Percentiles rank a stretch among this genome's conserved stretches.
Conservation (phyloP, 345 rosid species). For the Ricinus communis region DNA sequence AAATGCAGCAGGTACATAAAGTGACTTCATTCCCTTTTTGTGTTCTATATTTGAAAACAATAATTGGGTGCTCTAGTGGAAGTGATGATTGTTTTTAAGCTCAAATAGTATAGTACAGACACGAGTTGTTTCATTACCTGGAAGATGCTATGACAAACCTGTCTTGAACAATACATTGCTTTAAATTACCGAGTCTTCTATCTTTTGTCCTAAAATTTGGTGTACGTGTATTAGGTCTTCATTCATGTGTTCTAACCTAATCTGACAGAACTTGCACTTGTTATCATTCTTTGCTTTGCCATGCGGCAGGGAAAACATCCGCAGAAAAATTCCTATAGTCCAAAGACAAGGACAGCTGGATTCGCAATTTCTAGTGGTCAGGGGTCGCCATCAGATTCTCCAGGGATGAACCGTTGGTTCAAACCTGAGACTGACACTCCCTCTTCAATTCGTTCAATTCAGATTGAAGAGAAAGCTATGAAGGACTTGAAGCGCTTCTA, state of each 20-base stretch:
- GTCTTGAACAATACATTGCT: background rate
- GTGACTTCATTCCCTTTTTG: no score
- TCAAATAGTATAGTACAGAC: background rate
- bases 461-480: constrained; percentile 93
- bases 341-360: constrained; percentile 71
- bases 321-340: constrained; percentile 59
- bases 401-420: constrained; percentile 89
- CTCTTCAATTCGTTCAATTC: constrained; percentile 82
- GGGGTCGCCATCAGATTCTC: constrained; percentile 83
- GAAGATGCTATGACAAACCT: background rate
- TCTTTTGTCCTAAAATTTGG: no score
- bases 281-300: background rate
- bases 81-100: background rate
- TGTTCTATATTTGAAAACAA: background rate
- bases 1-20: constrained; percentile 73
- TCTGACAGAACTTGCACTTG: background rate
- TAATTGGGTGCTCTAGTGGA: background rate
- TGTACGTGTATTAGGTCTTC: no score
- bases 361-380: constrained; percentile 60
- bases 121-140: background rate
- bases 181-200: background rate
- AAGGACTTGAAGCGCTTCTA: constrained; percentile 88
- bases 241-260: background rate
- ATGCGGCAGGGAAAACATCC: constrained; percentile 59
- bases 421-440: constrained; percentile 72